Evolutionary conservation across 2,329 filamentous ascomycete species (phyloP).

Genomic region (Didymella pomorum): DNA sequence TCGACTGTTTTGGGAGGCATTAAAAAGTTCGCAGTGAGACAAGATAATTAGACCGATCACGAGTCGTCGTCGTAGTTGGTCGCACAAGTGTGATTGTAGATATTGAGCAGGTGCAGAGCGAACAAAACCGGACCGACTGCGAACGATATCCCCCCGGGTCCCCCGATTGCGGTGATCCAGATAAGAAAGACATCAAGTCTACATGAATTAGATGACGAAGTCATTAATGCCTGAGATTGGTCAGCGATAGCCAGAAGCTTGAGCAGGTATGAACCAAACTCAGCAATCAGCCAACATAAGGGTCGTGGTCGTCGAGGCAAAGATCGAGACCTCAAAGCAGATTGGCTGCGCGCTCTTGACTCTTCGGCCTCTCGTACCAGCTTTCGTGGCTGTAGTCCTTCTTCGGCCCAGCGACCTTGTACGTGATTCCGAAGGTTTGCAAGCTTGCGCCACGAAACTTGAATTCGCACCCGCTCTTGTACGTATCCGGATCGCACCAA

Average conservation of each 20-base stretch:
- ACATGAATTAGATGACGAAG: not conserved
- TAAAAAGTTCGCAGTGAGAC: not conserved
- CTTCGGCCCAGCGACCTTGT: conserved; percentile 73
- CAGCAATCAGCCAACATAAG: not conserved
- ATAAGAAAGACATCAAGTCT: not conserved
- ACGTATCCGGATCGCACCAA: conserved; percentile 75
- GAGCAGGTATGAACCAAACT: not conserved
- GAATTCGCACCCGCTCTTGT: conserved; percentile 75
- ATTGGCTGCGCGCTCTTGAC: not conserved
- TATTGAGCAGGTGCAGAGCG: not conserved
- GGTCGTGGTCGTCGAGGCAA: not conserved
- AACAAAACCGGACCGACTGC: conserved; percentile 8
- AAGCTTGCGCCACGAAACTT: conserved; percentile 50
- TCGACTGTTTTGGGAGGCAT: not conserved
- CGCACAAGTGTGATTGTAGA: not conserved
- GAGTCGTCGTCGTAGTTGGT: not conserved
- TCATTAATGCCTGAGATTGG: not conserved
- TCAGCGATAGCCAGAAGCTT: not conserved
- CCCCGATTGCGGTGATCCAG: not conserved
- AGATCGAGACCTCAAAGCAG: not conserved
- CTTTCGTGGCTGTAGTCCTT: conserved; percentile 70
- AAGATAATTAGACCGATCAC: conserved; percentile 7
- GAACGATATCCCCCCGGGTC: not conserved
- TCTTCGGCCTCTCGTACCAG: conserved; percentile 42
- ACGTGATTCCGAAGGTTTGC: conserved; percentile 57